Percentiles rank a stretch among this genome's conserved stretches.
Conservation (phyloP, 345 rosid species). For the Aegle marmelos region DNA sequence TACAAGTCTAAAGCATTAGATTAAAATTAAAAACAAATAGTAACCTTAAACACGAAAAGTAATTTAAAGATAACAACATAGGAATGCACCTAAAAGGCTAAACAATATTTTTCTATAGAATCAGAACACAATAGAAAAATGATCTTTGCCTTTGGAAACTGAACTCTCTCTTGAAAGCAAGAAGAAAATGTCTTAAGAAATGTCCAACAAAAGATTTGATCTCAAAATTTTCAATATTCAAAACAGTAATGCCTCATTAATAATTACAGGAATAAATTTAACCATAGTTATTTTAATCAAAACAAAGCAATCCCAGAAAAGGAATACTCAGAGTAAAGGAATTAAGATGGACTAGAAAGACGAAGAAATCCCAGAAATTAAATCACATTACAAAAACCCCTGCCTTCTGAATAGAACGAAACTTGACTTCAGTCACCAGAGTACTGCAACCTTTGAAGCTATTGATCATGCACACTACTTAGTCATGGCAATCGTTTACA, state of each 20-base stretch:
- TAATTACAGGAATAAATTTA: background rate
- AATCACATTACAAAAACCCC: background rate
- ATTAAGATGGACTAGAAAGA: background rate
- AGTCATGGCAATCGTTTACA: background rate
- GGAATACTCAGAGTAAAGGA: background rate
- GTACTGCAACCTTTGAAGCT: background rate
- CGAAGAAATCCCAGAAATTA: background rate
- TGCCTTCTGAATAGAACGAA: background rate
- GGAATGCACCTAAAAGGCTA: conserved; percentile 14
- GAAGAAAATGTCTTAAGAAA: background rate
- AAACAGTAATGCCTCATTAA: background rate
- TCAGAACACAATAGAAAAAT: background rate
- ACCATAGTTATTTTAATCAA: background rate
- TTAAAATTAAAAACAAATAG: background rate
- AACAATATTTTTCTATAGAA: background rate
- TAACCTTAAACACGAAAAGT: background rate
- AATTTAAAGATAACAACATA: background rate
- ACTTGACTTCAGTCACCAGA: background rate
- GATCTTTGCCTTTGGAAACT: background rate
- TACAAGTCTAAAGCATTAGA: background rate
- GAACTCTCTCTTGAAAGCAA: background rate
- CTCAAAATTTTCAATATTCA: background rate
- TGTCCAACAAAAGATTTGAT: background rate
- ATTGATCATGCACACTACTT: background rate
- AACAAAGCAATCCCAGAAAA: background rate